Base-by-base conservation (phyloP, 2,329 filamentous ascomycete genomes). In the Grosmannia clavigera region DNA sequence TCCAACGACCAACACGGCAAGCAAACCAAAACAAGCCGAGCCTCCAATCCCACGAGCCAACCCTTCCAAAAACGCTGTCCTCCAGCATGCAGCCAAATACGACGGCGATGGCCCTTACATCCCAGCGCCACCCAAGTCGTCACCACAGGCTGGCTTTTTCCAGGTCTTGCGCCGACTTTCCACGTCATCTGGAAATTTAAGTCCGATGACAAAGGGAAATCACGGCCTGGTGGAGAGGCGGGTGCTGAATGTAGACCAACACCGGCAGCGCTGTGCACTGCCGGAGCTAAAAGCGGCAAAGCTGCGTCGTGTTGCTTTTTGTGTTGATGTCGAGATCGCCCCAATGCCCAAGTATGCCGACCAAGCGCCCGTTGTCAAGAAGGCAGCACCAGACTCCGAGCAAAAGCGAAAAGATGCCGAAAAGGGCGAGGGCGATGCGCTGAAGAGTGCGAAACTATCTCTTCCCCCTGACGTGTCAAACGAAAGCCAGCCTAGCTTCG, bases 271-370 rank as follows among this genome's bases (percentile, higher is more conserved):
- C 64, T 95, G 90, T 70, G 80, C 83, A 29, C 83, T 97, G 35
- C 76, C 82, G 5, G 92, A 95, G 65, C 77, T 99, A 55, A 85
- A 91, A 65, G 83, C 86, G 67, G 82, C 83, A 56, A 96, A 94
- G 70, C 73, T 99, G 62, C 83, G 90, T 59, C 84, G 91, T 58
- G 94, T 99, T 0, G 88, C 92, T 0, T 99, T 99, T 69, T 96
- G 90, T 66, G 94, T 99, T 3, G 94, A 99, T 68, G 92, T 99
- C 5, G 94, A 99, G 71, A 95, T 99, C 68, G 92, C 92, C 3
- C 90, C 91, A 0, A 85, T 90, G 68, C 90, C 92, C 29, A 85
- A 83, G 66, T 94, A 95, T 66, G 74, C 77, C 16, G 88, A 94
- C 3, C 78, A 78, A 19, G 80, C 81, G 7, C 71, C 75, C 19